Evolutionary conservation across 257 asterid species (phyloP), one percentile per base, ranked within the genome.

Genomic region (Paraleonurus japonicus): DNA sequence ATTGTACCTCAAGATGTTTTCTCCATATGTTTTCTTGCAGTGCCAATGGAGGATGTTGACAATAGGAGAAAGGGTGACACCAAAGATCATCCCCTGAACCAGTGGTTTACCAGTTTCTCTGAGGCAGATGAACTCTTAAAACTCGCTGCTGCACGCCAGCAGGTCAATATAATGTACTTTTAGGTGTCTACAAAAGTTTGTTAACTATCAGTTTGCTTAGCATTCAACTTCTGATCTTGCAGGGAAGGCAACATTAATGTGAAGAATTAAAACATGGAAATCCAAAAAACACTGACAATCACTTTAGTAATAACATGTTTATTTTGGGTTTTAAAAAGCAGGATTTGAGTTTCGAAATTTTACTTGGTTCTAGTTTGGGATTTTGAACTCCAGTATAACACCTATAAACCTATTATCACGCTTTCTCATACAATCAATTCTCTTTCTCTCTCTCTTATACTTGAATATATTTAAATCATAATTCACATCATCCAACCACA

Each of bases 101-200:
- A 89, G 82, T 93, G 90, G 88, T 90, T 89, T 80, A 80, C 90
- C 69, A 87, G 78, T 74, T 93, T 90, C 77, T 90, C 98, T 0
- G 97, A 90, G 83, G 97, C 97, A 30, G 98, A 89, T 74, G 98
- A 89, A 82, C 84, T 94, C 73, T 81, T 94, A 82, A 85, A 88
- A 78, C 96, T 94, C 68, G 96, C 96, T 55, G 95, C 96, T 57
- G 97, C 97, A 74, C 92, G 96, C 45, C 96, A 90, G 80, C 96
- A 94, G 96, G 98, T 93, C 47, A 70, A 66, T 76, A 62, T 59
- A 71, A 27, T 67, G 24, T 69, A 61, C 60, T 45, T 75, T 60
- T 67, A 15, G 15, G 65, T 37, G 47, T 61, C 70, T 71, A 12
- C 15, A 17, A 15, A 11, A 17, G 43, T 64, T 22, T 75, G 37